Evolutionary conservation across 1,284 basidiomycete species (phyloP).

Genomic region (Rhodotorula glutinis): DNA sequence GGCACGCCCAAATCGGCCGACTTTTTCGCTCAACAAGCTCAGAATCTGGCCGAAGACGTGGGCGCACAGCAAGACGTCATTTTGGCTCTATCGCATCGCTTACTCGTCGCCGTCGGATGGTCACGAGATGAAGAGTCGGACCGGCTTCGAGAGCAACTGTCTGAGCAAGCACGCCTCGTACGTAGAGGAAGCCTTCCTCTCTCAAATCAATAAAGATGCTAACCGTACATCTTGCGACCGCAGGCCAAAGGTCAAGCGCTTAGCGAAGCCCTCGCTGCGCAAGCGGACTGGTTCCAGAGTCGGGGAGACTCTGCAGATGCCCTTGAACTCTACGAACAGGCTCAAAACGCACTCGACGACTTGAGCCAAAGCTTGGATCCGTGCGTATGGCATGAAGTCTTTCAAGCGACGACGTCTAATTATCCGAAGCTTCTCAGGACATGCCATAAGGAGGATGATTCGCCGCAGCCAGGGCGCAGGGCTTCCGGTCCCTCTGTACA

Average conservation of each 20-base stretch:
- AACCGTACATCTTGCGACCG: too few relatives aligned
- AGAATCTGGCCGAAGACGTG: constrained; percentile 63
- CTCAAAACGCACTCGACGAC: not conserved
- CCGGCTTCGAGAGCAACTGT: too few relatives aligned
- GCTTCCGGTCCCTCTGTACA: constrained; percentile 2
- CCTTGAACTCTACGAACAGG: not conserved
- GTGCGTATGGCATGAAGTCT: too few relatives aligned
- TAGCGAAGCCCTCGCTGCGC: not conserved
- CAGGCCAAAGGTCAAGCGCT: not conserved
- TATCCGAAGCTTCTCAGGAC: too few relatives aligned
- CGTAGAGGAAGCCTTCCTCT: too few relatives aligned
- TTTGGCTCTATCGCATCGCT: constrained; percentile 62
- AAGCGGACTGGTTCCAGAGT: not conserved
- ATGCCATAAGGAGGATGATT: not conserved
- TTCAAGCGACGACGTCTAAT: too few relatives aligned
- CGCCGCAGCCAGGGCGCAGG: not conserved
- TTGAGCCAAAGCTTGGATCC: not conserved
- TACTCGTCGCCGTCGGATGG: constrained; percentile 65
- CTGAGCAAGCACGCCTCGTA: too few relatives aligned
- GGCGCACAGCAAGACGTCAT: constrained; percentile 63
- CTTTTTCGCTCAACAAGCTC: constrained; percentile 72
- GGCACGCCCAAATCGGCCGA: constrained; percentile 78
- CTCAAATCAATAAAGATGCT: too few relatives aligned
- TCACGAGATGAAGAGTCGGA: constrained; percentile 54
- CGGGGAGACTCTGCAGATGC: not conserved